Evolutionary conservation across 1,284 basidiomycete species (phyloP).

Genomic region (Exobasidium rhododendri): DNA sequence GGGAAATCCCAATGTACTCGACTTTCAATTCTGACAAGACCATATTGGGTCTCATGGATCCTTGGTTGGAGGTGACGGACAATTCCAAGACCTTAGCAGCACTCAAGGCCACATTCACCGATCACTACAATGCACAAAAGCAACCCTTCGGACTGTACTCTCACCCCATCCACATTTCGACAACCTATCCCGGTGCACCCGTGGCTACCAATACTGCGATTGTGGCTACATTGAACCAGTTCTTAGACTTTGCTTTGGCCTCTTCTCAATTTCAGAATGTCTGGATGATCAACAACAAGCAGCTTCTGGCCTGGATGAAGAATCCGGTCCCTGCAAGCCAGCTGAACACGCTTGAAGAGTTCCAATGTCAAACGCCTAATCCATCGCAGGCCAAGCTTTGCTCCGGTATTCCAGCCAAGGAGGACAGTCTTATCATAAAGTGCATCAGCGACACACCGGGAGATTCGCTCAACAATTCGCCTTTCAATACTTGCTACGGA

Average conservation of each 20-base stretch:
- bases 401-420: constrained; percentile 40
- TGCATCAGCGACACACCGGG: constrained; percentile 44
- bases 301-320: constrained; percentile 71
- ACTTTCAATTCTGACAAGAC: constrained; percentile 20
- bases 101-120: constrained; percentile 72
- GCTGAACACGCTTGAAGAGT: constrained; percentile 46
- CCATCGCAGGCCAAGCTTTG: constrained; percentile 35
- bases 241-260: constrained; percentile 70
- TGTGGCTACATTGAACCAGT: constrained; percentile 65
- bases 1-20: constrained; percentile 46
- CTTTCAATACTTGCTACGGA: constrained; percentile 46
- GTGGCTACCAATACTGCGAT: constrained; percentile 13
- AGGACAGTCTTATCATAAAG: constrained; percentile 33
- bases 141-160: constrained; percentile 78
- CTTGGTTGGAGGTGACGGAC: constrained; percentile 64
- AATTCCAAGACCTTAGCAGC: constrained; percentile 62
- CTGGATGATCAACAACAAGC: constrained; percentile 73
- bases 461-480: constrained; percentile 43
- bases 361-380: constrained; percentile 43
- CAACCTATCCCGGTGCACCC: constrained; percentile 54
- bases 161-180: constrained; percentile 74
- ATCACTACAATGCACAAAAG: constrained; percentile 64
- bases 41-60: constrained; percentile 66
- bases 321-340: constrained; percentile 62
- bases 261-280: constrained; percentile 59